A percentile compares a stretch with the other conserved stretches of the same genome.
Conservation (phyloP, 305 asterid genomes). For the Rubia tinctorum region DNA sequence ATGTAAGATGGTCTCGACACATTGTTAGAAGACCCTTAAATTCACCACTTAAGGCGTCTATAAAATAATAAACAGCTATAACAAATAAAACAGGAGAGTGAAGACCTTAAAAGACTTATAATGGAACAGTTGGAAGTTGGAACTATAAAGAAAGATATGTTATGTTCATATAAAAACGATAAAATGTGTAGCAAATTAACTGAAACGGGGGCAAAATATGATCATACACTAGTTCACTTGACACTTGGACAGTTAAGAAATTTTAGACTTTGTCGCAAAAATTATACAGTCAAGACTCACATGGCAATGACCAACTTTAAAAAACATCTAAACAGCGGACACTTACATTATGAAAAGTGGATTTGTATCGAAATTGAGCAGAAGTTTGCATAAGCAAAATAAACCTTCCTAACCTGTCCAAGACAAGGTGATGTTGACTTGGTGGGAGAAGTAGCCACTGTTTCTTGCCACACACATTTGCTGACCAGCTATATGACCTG, state of each 20-base stretch:
- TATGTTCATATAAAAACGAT: not conserved
- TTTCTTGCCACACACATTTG: slow-evolving; percentile 91
- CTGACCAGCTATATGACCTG: slow-evolving; percentile 99
- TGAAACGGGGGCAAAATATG: not conserved
- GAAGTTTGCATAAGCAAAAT: not conserved
- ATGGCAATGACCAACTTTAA: too few relatives aligned
- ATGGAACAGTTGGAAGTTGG: not conserved
- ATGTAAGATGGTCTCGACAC: not conserved
- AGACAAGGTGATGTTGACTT: slow-evolving; percentile 66
- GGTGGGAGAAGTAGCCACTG: slow-evolving; percentile 89
- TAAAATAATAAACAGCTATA: not conserved
- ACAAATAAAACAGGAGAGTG: not conserved
- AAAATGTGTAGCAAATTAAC: not conserved
- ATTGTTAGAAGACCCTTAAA: not conserved
- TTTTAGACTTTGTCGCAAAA: too few relatives aligned
- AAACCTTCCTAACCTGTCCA: slow-evolving; percentile 53
- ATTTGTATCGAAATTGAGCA: not conserved
- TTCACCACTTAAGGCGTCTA: not conserved
- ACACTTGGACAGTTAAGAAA: not conserved
- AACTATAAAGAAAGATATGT: not conserved
- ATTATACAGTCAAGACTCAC: too few relatives aligned
- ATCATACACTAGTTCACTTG: not conserved
- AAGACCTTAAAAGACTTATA: not conserved
- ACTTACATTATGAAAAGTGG: not conserved
- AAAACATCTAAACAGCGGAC: not conserved